Base-by-base conservation (phyloP, 1,284 basidiomycete genomes). In the Cryptococcus neoformans region DNA sequence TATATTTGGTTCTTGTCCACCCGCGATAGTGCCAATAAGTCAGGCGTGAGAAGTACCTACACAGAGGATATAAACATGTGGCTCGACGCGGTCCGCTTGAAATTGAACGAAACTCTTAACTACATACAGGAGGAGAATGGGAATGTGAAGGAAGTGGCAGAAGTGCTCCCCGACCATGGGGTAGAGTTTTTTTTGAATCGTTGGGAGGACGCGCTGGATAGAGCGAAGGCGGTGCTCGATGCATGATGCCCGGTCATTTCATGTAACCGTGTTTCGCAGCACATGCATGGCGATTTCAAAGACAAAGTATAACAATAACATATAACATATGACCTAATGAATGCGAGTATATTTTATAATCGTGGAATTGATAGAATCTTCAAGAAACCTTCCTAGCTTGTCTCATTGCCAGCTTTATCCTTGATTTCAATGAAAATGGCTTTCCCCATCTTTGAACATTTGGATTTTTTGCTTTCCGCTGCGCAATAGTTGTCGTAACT, bases 1-100 rank as follows among this genome's bases (percentile, higher is more conserved):
- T 48, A 59, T 28, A 35, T 67, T 14, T 59, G 65, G 63, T 51
- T 67, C 36, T 16, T 60, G 11, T 38, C 46, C 16, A 49, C 57
- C 11, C 44, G 54, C 10, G 61, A 62, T 48, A 55, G 45, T 34
- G 51, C 54, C 2, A 44, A 62, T 44, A 4, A 28, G 12, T 57
- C 53, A 8, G 54, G 53, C 3, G 28, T 62, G 12, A 52, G 38
- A 40, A 42, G 44, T 17, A 53, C 39, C 6, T 11, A 41, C 12
- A 14, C 17, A 34, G 39, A 54, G 41, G 40, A 41, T 35, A 17
- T 45, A 3, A 17, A 9, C 36, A 40, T 37, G 14, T 56, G 53
- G 53, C 12, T 54, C 36, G 42, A 44, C 9, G 35, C 36, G 3
- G 16, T 53, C 5, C 42, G 52, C 39, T 37, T 14, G 14, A 54